phyloP scores from a whole-genome alignment of 169 alveolate species.

The Plasmodium vinckei region DNA sequence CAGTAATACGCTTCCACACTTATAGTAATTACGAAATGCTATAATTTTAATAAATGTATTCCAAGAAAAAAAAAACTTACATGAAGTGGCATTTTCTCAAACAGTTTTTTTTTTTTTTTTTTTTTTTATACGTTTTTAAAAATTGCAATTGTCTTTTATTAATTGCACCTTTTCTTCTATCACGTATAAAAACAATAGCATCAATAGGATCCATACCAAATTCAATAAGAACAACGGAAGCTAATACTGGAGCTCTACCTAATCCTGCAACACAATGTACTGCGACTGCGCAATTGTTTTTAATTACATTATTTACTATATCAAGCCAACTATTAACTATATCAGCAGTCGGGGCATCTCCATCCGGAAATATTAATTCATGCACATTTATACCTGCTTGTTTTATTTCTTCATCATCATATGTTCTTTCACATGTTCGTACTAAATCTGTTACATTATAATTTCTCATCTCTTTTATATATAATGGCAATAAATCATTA shows the following conservation, averaged over 20 bases:
- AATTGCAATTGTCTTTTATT: constrained; percentile 86
- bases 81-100: constrained; percentile 78
- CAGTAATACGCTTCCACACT: neutral
- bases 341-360: constrained; percentile 92
- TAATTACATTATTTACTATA: constrained; percentile 84
- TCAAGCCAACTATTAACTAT: constrained; percentile 89
- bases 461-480: constrained; percentile 86
- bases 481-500: constrained; percentile 86
- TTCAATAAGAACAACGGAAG: constrained; percentile 91
- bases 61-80: constrained; percentile 20
- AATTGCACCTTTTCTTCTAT: constrained; percentile 90
- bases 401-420: constrained; percentile 83
- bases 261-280: constrained; percentile 96
- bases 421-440: constrained; percentile 92
- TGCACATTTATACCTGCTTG: constrained; percentile 85
- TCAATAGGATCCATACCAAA: constrained; percentile 92
- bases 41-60: neutral
- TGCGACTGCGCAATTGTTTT: constrained; percentile 89
- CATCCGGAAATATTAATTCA: constrained; percentile 92
- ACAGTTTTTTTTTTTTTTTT: constrained; percentile 77
- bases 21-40: neutral
- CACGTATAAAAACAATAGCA: constrained; percentile 91
- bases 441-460: constrained; percentile 90
- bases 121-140: constrained; percentile 82
- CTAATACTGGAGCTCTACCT: constrained; percentile 95